phyloP scores from a whole-genome alignment of 371 early-diverging fungal species.

The Choanephora cucurbitarum region DNA sequence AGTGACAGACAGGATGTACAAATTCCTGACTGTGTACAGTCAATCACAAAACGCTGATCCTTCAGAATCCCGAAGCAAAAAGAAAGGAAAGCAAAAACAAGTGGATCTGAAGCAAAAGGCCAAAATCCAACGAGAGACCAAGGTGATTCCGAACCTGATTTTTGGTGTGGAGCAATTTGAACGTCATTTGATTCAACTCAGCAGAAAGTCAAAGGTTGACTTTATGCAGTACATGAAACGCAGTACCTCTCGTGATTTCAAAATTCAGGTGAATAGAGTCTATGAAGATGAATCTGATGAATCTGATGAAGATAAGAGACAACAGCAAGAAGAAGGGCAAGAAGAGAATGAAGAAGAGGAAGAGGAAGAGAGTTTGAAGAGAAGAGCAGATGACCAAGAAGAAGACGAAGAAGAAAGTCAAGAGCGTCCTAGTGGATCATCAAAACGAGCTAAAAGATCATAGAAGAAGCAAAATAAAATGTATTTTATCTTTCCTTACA shows the following conservation, averaged over 20 bases:
- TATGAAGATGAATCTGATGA: constrained; percentile 16
- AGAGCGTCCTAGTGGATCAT: background rate
- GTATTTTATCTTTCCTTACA: no score
- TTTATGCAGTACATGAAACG: constrained; percentile 70
- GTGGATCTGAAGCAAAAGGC: constrained; percentile 36
- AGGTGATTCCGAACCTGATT: constrained; percentile 65
- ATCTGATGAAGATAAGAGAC: background rate
- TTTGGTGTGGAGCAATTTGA: constrained; percentile 73
- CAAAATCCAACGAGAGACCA: constrained; percentile 62
- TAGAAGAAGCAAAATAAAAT: no score
- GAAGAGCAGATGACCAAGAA: background rate
- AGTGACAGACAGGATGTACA: constrained; percentile 53
- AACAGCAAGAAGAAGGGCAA: constrained; percentile 5
- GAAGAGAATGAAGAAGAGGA: constrained; percentile 19
- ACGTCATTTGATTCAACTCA: constrained; percentile 61
- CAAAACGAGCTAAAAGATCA: no score
- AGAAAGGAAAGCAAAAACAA: constrained; percentile 30
- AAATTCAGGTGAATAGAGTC: constrained; percentile 50
- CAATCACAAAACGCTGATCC: constrained; percentile 25
- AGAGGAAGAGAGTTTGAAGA: background rate
- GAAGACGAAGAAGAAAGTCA: background rate
- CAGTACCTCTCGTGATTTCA: constrained; percentile 72
- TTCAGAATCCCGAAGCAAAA: constrained; percentile 6
- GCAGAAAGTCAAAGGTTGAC: constrained; percentile 66
- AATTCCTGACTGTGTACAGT: constrained; percentile 47